phyloP scores from a whole-genome alignment of 495 filamentous ascomycete genomes.

The Penicillium waksmanii region DNA sequence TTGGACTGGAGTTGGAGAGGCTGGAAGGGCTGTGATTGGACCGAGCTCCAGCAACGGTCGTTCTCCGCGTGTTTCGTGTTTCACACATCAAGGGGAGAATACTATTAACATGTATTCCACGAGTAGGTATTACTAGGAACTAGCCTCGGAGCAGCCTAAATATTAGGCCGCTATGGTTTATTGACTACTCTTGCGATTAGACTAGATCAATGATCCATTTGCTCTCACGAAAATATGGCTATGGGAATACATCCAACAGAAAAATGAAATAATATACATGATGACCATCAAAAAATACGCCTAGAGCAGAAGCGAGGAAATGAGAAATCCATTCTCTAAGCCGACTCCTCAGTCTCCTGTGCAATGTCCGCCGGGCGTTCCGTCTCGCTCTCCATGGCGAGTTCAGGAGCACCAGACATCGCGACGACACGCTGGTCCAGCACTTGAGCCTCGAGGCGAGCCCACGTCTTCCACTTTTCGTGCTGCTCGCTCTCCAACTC shows the following conservation, averaged over 20 bases:
- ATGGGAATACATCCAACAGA: conserved; percentile 31
- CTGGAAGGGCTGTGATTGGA: conserved; percentile 34
- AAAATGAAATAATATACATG: conserved; percentile 42
- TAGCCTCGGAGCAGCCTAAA: too few relatives aligned
- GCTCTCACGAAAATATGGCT: conserved; percentile 23
- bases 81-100: not conserved
- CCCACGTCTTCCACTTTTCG: conserved; percentile 85
- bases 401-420: conserved; percentile 39
- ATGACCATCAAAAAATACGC: conserved; percentile 28
- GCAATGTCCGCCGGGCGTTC: conserved; percentile 10
- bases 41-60: conserved; percentile 26
- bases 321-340: not conserved
- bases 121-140: too few relatives aligned
- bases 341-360: conserved; percentile 9
- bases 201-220: conserved; percentile 7
- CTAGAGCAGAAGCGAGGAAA: conserved; percentile 6
- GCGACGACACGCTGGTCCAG: conserved; percentile 34
- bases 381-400: conserved; percentile 22
- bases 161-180: too few relatives aligned
- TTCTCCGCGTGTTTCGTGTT: conserved; percentile 18
- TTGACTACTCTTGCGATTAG: too few relatives aligned
- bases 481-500: conserved; percentile 76
- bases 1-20: conserved; percentile 22
- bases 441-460: conserved; percentile 53
- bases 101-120: too few relatives aligned